Evolutionary conservation across 2,329 filamentous ascomycete genomes (phyloP).

Genomic region (Fusarium gaditjirri): DNA sequence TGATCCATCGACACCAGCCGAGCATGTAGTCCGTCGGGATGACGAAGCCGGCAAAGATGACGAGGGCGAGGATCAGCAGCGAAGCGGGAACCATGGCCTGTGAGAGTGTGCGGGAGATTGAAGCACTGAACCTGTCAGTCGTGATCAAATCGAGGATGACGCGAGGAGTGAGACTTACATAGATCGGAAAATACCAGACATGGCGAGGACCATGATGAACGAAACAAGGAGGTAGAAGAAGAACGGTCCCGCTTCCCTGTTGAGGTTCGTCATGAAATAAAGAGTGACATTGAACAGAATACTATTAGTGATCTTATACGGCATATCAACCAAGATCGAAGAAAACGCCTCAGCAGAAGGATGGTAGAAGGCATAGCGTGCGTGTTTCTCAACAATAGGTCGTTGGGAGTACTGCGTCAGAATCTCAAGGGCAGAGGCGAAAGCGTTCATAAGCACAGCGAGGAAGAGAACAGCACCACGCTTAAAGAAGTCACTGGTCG

Average conservation of each 20-base stretch:
- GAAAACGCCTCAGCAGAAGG: constrained; percentile 50
- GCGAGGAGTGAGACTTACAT: constrained; percentile 37
- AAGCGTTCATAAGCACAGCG: constrained; percentile 64
- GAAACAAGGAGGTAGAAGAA: constrained; percentile 59
- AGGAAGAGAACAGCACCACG: constrained; percentile 62
- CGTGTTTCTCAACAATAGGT: constrained; percentile 53
- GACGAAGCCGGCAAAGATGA: constrained; percentile 61
- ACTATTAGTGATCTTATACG: constrained; percentile 54
- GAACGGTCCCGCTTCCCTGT: constrained; percentile 56
- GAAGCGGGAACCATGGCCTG: constrained; percentile 57
- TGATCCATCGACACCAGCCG: constrained; percentile 76
- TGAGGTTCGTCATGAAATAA: constrained; percentile 61
- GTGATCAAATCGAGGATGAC: accelerated
- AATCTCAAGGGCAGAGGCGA: constrained; percentile 53
- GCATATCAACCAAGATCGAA: constrained; percentile 55
- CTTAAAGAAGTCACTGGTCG: constrained; percentile 36
- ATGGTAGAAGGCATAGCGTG: constrained; percentile 54
- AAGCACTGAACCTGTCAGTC: constrained; percentile 30
- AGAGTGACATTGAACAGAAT: constrained; percentile 58
- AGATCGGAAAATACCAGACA: constrained; percentile 70
- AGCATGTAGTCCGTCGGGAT: constrained; percentile 61
- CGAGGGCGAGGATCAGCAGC: constrained; percentile 50
- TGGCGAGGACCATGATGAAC: constrained; percentile 66
- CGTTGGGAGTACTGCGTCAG: constrained; percentile 52
- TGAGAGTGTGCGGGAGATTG: constrained; percentile 64